phyloP scores from a whole-genome alignment of 495 filamentous ascomycete genomes.

The Penicillium canescens region DNA sequence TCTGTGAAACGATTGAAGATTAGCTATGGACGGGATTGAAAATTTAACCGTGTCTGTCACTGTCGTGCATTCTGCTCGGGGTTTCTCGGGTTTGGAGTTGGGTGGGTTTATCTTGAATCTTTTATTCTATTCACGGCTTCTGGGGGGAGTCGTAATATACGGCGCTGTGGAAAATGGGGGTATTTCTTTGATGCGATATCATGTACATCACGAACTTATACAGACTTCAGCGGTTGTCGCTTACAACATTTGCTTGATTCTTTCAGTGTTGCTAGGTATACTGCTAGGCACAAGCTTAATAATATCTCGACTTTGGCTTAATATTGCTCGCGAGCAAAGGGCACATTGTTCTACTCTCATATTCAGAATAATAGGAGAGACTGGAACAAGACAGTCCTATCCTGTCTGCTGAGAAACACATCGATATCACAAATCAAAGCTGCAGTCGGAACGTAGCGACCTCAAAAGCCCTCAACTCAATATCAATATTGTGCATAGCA shows the following conservation, averaged over 20 bases:
- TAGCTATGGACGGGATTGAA: slow-evolving; percentile 48
- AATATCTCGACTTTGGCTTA: too few species aligned
- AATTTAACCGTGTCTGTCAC: neutral
- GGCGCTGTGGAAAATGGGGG: slow-evolving; percentile 6
- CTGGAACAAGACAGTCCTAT: too few species aligned
- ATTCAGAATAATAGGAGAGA: neutral
- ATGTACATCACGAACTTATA: slow-evolving; percentile 24
- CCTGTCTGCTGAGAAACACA: too few species aligned
- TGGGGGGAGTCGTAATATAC: neutral
- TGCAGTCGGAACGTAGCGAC: slow-evolving; percentile 82
- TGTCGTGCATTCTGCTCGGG: slow-evolving; percentile 8
- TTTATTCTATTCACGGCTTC: neutral
- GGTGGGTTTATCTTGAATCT: slow-evolving; percentile 3
- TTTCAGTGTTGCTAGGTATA: neutral
- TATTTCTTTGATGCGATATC: slow-evolving; percentile 8
- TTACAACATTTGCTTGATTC: neutral
- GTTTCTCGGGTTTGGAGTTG: slow-evolving; percentile 17
- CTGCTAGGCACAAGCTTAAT: too few species aligned
- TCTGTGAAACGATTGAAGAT: slow-evolving; percentile 53
- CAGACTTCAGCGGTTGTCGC: slow-evolving; percentile 9
- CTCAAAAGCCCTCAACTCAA: slow-evolving; percentile 84
- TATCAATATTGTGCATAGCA: slow-evolving; percentile 45
- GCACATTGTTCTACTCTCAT: too few species aligned
- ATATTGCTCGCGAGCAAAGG: too few species aligned
- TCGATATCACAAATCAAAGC: slow-evolving; percentile 41